These are phyloP conservation scores for Thielaviopsis populi DNA, from an alignment of 2,329 filamentous ascomycete genomes.

Conservation along the genomic window DNA sequence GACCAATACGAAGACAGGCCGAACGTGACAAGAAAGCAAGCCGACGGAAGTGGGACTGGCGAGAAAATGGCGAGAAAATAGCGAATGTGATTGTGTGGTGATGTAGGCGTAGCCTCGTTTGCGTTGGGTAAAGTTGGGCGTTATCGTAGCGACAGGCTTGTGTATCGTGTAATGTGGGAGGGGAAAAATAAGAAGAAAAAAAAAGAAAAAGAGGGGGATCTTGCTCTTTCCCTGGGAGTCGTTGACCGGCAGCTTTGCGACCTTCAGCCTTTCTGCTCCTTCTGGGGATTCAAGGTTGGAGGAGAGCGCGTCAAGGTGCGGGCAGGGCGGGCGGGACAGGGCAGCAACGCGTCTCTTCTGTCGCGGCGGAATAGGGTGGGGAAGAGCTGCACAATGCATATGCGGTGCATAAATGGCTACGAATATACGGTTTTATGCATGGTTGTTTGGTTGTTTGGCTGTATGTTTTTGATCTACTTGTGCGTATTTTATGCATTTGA, in stretches of 20 bases:
- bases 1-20: not conserved
- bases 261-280: slow-evolving; percentile 13
- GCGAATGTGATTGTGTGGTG: not conserved
- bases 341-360: slow-evolving; percentile 3
- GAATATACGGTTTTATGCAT: too few species aligned
- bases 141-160: not conserved
- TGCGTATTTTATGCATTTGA: too few species aligned
- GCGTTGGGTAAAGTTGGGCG: not conserved
- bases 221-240: not conserved
- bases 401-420: too few species aligned
- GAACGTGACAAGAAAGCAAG: not conserved
- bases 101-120: not conserved
- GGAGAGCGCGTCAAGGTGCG: slow-evolving; percentile 10
- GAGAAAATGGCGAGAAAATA: not conserved
- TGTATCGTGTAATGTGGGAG: not conserved
- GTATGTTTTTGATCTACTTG: too few species aligned
- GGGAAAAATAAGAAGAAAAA: not conserved
- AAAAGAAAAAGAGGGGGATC: not conserved
- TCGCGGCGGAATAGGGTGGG: not conserved
- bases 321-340: too few species aligned
- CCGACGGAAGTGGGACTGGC: not conserved
- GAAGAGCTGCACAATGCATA: not conserved
- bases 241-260: not conserved
- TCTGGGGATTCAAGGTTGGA: not conserved
- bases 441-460: too few species aligned